Evolutionary conservation across 2,329 filamentous ascomycete species (phyloP), one percentile per base, ranked within the genome.

Genomic region (Phyllosticta paracitricarpa): DNA sequence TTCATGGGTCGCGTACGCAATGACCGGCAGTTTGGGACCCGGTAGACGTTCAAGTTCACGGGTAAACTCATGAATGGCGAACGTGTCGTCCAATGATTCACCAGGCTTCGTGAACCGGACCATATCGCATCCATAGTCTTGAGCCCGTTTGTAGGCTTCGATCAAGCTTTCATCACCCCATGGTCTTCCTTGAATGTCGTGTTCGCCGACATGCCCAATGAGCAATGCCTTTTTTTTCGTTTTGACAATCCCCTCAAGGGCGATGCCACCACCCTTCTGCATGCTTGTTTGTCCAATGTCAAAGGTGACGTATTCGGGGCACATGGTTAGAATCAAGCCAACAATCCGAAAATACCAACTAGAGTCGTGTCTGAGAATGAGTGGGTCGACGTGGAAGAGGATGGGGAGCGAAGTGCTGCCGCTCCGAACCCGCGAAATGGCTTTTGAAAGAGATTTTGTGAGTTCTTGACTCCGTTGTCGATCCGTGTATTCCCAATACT

Each of bases 1-100:
- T 6, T 76, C 71, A 0, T 86, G 87, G 0, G 84, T 84, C 65
- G 88, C 89, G 72, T 86, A 88, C 9, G 82, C 80, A 24, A 87
- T 82, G 1, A 88, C 62, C 0, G 85, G 83, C 14, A 84, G 71
- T 5, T 73, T 73, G 0, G 75, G 73, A 0, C 75, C 75, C 0
- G 75, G 71, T 2, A 79, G 68, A 12, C 72, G 72, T 55, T 75
- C 73, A 4, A 84, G 75, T 17, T 77, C 75, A 40, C 79, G 76
- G 62, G 81, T 80, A 28, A 89, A 78, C 10, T 77, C 76, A 33
- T 82, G 77, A 17, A 88, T 78, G 2, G 82, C 81, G 57, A 85
- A 81, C 63, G 88, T 87, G 65, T 89, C 86, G 14, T 82, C 78
- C n/a, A 84, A 76, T 1, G 75, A 78, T 2, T 72, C 71, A 3